Conservation (phyloP, 2,329 filamentous ascomycete genomes). For the Xylaria sp. region DNA sequence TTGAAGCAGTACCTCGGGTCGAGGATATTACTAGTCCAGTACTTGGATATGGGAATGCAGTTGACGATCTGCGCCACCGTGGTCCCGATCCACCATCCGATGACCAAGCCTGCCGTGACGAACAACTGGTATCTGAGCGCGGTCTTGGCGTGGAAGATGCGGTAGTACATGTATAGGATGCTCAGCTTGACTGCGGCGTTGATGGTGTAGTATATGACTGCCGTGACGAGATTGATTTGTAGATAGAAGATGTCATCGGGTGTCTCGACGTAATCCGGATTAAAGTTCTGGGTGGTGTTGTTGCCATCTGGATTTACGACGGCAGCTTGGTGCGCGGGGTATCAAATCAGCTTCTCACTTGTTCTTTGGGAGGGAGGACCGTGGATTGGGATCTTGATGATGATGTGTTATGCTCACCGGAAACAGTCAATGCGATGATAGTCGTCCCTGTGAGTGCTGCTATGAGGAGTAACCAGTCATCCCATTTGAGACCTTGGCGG, state of each 20-base stretch:
- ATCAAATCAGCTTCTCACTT: background rate
- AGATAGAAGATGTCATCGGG: background rate
- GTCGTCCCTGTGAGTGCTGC: background rate
- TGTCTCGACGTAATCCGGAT: background rate
- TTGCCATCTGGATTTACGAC: background rate
- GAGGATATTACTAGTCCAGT: background rate
- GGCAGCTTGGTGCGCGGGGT: background rate
- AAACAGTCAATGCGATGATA: background rate
- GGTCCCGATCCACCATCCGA: background rate
- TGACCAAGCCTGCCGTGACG: background rate
- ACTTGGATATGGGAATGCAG: background rate
- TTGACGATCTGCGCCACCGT: background rate
- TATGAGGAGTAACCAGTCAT: slow-evolving; percentile 14
- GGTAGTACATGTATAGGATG: background rate
- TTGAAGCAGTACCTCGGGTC: background rate
- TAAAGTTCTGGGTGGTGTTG: background rate
- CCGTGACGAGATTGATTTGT: background rate
- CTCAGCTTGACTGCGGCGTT: background rate
- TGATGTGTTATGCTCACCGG: background rate
- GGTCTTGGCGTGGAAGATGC: background rate
- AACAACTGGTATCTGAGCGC: slow-evolving; percentile 1
- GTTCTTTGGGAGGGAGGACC: background rate
- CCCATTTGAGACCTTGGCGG: slow-evolving; percentile 10
- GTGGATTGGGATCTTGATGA: background rate
- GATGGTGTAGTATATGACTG: background rate